Evolutionary conservation across 1,284 basidiomycete genomes (phyloP).

Genomic region (Apiotrichum sp.): DNA sequence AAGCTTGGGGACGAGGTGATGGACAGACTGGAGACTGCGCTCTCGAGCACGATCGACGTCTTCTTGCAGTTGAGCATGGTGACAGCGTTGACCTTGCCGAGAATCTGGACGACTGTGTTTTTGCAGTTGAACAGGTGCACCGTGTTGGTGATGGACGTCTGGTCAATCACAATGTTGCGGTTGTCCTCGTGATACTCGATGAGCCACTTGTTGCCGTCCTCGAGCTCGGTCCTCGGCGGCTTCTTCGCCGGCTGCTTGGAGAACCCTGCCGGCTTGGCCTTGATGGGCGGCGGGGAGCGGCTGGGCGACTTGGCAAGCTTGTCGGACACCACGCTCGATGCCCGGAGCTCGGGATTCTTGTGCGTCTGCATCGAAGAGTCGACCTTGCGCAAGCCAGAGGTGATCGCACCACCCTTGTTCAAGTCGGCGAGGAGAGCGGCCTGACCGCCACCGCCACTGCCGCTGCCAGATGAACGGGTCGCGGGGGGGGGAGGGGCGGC

Average conservation of each 20-base stretch:
- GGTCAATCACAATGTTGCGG: slow-evolving; percentile 63
- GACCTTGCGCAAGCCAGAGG: slow-evolving; percentile 85
- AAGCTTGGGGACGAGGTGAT: slow-evolving; percentile 91
- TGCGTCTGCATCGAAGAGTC: slow-evolving; percentile 97
- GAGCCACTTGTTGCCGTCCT: slow-evolving; percentile 84
- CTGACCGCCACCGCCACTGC: slow-evolving; percentile 52
- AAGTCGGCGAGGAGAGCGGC: slow-evolving; percentile 88
- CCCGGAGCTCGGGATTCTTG: slow-evolving; percentile 86
- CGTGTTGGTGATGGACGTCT: slow-evolving; percentile 74
- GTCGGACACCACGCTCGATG: slow-evolving; percentile 59
- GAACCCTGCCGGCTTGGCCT: slow-evolving; percentile 68
- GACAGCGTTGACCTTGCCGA: slow-evolving; percentile 94
- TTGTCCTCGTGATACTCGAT: slow-evolving; percentile 93
- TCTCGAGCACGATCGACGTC: slow-evolving; percentile 82
- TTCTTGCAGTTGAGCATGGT: slow-evolving; percentile 86
- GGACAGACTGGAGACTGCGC: slow-evolving; percentile 80
- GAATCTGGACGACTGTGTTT: slow-evolving; percentile 76
- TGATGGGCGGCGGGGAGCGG: slow-evolving; percentile 39
- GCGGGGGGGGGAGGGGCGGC: slow-evolving; percentile 51
- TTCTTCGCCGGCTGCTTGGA: slow-evolving; percentile 64
- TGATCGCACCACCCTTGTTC: slow-evolving; percentile 85
- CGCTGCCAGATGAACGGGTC: slow-evolving; percentile 17
- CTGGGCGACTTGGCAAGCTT: slow-evolving; percentile 25
- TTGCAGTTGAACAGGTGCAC: slow-evolving; percentile 91
- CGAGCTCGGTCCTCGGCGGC: slow-evolving; percentile 80